These are phyloP conservation scores for Neofusicoccum umdonicola DNA, from an alignment of 2,329 filamentous ascomycete species.

Conservation along the genomic window DNA sequence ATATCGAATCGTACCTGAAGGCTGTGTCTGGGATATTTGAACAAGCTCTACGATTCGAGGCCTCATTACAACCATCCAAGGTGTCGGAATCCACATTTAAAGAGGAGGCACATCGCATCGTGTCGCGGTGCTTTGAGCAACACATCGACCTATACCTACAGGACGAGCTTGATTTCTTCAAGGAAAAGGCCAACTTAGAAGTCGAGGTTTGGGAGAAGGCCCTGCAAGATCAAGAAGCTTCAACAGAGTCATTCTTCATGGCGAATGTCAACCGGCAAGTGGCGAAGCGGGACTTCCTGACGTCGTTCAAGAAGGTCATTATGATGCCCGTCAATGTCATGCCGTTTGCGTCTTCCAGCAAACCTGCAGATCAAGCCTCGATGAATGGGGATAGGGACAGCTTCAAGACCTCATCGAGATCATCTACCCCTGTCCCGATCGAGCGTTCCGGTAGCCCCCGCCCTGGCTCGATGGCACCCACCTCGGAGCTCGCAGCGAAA, in stretches of 20 bases:
- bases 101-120: slow-evolving; percentile 64
- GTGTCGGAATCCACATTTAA: slow-evolving; percentile 60
- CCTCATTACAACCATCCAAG: slow-evolving; percentile 66
- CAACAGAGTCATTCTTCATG: slow-evolving; percentile 93
- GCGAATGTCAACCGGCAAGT: slow-evolving; percentile 90
- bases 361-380: slow-evolving; percentile 28
- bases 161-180: slow-evolving; percentile 87
- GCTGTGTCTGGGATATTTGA: slow-evolving; percentile 85
- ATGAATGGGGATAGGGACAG: slow-evolving; percentile 31
- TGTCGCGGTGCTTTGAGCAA: slow-evolving; percentile 77
- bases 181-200: slow-evolving; percentile 69
- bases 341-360: slow-evolving; percentile 33
- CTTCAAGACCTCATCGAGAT: slow-evolving; percentile 15
- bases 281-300: slow-evolving; percentile 93
- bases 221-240: slow-evolving; percentile 84
- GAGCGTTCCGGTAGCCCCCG: slow-evolving; percentile 38
- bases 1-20: slow-evolving; percentile 75
- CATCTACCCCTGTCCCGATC: slow-evolving; percentile 37
- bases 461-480: slow-evolving; percentile 63
- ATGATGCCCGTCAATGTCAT: slow-evolving; percentile 98
- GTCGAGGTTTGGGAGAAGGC: slow-evolving; percentile 89
- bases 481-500: slow-evolving; percentile 90
- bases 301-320: slow-evolving; percentile 95
- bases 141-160: slow-evolving; percentile 92
- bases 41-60: slow-evolving; percentile 75